Base-by-base conservation (phyloP, 352 stramenopile genomes). In the Globisporangium nunn region DNA sequence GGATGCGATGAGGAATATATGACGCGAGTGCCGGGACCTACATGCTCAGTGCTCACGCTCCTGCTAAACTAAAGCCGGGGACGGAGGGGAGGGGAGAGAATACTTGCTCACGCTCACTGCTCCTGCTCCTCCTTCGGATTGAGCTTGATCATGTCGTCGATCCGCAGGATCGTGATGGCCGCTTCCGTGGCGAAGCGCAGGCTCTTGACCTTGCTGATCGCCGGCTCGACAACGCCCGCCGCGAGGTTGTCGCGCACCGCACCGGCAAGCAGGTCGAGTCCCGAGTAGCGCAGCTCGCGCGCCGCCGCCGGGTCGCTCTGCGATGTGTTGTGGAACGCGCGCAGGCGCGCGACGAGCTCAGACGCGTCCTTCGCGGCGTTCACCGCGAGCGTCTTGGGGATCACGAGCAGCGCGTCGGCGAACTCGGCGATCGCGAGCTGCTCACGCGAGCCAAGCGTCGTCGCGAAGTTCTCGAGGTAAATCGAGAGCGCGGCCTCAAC, bases 131-230 rank as follows among this genome's bases (percentile, higher is more conserved):
- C 74, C 75, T 93, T 93, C 35, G 81, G 84, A 79, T 96, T 96
- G 54, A 98, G 79, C 67, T 96, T 98, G 70, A 99, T 98, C 72
- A 97, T 91, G 80, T 99, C 97, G 82, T 99, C 97, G 74, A 99
- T 99, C 74, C 97, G 89, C 58, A 99, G 71, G 83, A 99, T 99
- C 39, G 97, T 99, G 78, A 99, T 99, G 48, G 97, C 97, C 39
- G 97, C 97, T 64, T 99, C 97, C 5, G 96, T 99, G 18, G 97
- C 97, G 83, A 99, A 99, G 64, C 97, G 85, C 61, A 99, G 77
- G 70, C 87, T 98, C 80, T 99, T 99, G 76, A 99, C 98, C 85
- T 99, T 99, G 67, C 93, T 99, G 64, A 99, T 99, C 56, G 97
- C 97, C 18, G 97, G 97, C 82, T 99, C 97, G 15, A 99, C 87